Conservation (phyloP, 805 yeast genomes). For the Hanseniaspora opuntiae region DNA sequence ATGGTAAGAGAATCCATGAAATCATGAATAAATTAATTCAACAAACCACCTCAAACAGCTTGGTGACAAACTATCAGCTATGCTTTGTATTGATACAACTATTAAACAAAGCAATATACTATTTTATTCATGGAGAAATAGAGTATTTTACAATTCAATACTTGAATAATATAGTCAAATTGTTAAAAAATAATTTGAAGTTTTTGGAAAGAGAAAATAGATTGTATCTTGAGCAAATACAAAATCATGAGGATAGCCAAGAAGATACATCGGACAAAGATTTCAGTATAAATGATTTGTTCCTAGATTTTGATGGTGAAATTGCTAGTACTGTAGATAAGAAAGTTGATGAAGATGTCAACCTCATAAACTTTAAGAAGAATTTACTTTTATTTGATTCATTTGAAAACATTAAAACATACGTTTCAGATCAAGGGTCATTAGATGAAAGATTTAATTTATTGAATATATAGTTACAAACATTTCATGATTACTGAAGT, state of each 20-base stretch:
- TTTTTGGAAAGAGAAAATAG: slow-evolving; percentile 29
- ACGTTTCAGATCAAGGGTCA: slow-evolving; percentile 53
- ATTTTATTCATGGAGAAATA: slow-evolving; percentile 66
- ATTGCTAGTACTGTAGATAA: neutral
- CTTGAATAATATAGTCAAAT: slow-evolving; percentile 73
- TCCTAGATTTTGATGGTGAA: slow-evolving; percentile 1
- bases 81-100: slow-evolving; percentile 80
- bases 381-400: slow-evolving; percentile 26
- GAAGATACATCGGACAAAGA: neutral
- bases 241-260: neutral
- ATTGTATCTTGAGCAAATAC: slow-evolving; percentile 10
- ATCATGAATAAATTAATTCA: slow-evolving; percentile 7
- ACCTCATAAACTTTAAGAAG: slow-evolving; percentile 28
- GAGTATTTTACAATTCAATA: slow-evolving; percentile 54
- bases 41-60: slow-evolving; percentile 1
- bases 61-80: slow-evolving; percentile 2
- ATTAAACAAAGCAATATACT: slow-evolving; percentile 71
- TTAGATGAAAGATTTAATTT: slow-evolving; percentile 56
- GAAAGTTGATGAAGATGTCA: neutral
- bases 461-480: neutral
- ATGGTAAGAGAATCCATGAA: slow-evolving; percentile 3
- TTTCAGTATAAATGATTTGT: neutral
- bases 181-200: slow-evolving; percentile 51
- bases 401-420: slow-evolving; percentile 59
- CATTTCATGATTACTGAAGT: too few species aligned